Evolutionary conservation across 1,284 basidiomycete genomes (phyloP), one percentile per base, ranked within the genome.

Genomic region (Ustilago loliicola): DNA sequence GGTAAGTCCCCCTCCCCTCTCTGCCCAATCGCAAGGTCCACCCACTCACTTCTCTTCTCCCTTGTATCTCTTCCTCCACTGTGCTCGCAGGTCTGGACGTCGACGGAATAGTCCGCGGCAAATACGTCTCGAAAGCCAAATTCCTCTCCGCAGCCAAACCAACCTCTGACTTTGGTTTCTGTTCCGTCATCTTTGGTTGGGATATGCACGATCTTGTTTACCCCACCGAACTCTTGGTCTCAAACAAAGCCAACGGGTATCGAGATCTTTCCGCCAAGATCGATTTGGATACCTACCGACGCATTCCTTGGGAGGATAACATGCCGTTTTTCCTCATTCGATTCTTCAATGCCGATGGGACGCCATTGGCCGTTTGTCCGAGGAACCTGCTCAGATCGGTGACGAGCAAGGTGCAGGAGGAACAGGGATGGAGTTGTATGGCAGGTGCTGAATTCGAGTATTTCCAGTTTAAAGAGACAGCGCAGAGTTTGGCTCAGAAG

Each of bases 381-480:
- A 90, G 96, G 48, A 92, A 93, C 36, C 89, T 93, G n/a, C 88
- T 98, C 42, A 89, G 90, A 79, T 89, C 88, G 36, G 89, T 91
- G 0, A 88, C 90, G 0, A 89, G 90, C 2, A 80, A 86, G 32
- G 82, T 88, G 0, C 74, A 84, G 19, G 70, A 75, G 6, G 65
- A 82, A 10, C 51, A 67, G 3, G 79, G 81, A 0, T 64, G 73
- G 45, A 54, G 72, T 25, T 72, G 72, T 81, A 90, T 92, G 83
- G 91, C 93, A 11, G 95, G 94, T 2, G 91, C 94, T 32, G 95
- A 98, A 87, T 98, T 94, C 82, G 96, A 96, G 93, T 98, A 96
- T 88, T 98, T 96, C 87, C 95, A 98, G 88, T 97, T 95, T 88
- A 91, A 73, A 29, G 95, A 97, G 87, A 95, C 93, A 0, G 89